Evolutionary conservation across 225 moss, liverwort and hornwort genomes (phyloP).

Genomic region (Climacium dendroides): DNA sequence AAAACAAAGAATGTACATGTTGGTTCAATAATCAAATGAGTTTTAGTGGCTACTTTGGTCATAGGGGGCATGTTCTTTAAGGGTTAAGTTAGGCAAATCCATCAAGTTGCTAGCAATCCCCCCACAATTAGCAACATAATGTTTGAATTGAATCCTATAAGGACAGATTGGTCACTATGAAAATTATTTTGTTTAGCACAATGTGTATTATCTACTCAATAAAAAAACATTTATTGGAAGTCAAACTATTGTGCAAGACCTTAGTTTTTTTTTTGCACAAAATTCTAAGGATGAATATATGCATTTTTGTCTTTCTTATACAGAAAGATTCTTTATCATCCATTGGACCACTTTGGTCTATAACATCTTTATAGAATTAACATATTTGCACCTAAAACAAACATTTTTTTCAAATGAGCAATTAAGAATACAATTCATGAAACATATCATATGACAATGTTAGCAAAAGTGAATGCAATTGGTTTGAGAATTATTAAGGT

Average conservation of each 20-base stretch:
- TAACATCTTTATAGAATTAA: fast-evolving
- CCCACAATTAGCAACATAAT: too few species aligned
- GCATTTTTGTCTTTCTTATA: too few species aligned
- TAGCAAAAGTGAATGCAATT: neutral
- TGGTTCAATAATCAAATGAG: too few species aligned
- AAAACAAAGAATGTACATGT: too few species aligned
- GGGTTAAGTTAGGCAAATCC: neutral
- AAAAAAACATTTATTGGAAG: too few species aligned
- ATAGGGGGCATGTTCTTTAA: too few species aligned
- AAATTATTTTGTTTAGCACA: too few species aligned
- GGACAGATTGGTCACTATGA: fast-evolving
- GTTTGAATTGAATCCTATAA: neutral
- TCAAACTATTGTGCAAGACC: too few species aligned
- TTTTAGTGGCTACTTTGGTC: too few species aligned
- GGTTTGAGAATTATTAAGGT: neutral
- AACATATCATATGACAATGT: neutral
- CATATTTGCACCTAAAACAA: neutral
- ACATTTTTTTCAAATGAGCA: neutral
- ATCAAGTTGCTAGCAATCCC: neutral
- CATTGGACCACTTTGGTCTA: fast-evolving
- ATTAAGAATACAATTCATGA: neutral
- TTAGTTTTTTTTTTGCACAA: too few species aligned
- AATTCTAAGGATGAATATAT: too few species aligned
- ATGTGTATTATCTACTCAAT: too few species aligned
- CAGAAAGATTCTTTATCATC: neutral